These are phyloP conservation scores for Lasiodiplodia citricola DNA, from an alignment of 2,329 filamentous ascomycete genomes.

Conservation along the genomic window DNA sequence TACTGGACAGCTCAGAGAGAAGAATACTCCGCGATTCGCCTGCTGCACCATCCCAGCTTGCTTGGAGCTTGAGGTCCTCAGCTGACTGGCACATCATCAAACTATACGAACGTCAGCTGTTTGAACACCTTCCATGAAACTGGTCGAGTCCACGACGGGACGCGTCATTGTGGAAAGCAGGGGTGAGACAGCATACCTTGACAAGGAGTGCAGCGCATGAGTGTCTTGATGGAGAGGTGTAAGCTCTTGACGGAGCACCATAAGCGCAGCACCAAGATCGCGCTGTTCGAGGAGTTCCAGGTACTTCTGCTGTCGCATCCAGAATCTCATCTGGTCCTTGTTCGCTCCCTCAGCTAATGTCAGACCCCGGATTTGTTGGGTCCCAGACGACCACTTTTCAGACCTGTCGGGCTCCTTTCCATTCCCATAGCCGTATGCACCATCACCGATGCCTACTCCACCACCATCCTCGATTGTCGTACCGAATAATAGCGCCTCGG, in stretches of 20 bases:
- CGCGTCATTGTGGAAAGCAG: background rate
- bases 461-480: conserved; percentile 52
- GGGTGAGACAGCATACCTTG: conserved; percentile 58
- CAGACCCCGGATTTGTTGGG: conserved; percentile 60
- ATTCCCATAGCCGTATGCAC: conserved; percentile 37
- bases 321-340: conserved; percentile 80
- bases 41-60: conserved; percentile 82
- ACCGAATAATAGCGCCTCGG: conserved; percentile 79
- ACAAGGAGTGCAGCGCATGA: conserved; percentile 78
- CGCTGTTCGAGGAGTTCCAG: conserved; percentile 82
- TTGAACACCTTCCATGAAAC: too few species aligned
- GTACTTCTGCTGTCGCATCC: conserved; percentile 91
- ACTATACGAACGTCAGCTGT: conserved; percentile 51
- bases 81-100: conserved; percentile 85
- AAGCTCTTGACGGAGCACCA: conserved; percentile 84
- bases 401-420: conserved; percentile 41
- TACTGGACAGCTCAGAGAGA: conserved; percentile 83
- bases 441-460: conserved; percentile 42
- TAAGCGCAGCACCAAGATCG: conserved; percentile 74
- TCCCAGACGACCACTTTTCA: conserved; percentile 31
- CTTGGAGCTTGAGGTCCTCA: conserved; percentile 76
- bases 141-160: background rate
- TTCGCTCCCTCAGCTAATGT: conserved; percentile 78
- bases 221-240: conserved; percentile 84
- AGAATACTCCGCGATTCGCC: conserved; percentile 76